Evolutionary conservation across 2,329 filamentous ascomycete species (phyloP).

Genomic region (Coniochaeta sp.): DNA sequence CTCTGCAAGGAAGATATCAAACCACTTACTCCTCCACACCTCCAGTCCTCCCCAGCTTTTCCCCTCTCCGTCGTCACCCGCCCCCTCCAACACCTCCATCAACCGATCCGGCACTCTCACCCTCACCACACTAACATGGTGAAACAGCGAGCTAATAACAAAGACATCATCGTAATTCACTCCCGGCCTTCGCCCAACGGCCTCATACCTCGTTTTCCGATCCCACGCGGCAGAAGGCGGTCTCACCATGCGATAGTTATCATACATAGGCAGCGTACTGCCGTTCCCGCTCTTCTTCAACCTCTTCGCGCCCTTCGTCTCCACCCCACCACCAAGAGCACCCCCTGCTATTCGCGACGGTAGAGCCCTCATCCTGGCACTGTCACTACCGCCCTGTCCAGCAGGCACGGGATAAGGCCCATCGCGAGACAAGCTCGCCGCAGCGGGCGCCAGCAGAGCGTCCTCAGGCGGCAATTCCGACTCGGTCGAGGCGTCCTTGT

Average conservation of each 20-base stretch:
- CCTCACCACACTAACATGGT: conserved; percentile 52
- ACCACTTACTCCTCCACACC: conserved; percentile 54
- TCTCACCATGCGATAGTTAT: conserved; percentile 56
- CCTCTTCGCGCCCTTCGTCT: conserved; percentile 25
- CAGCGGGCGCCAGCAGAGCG: background rate
- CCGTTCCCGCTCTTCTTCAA: conserved; percentile 35
- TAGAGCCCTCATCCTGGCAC: conserved; percentile 5
- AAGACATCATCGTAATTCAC: conserved; percentile 53
- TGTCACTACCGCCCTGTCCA: background rate
- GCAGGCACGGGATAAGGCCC: background rate
- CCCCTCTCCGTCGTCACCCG: conserved; percentile 23
- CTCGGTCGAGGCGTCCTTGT: conserved; percentile 30
- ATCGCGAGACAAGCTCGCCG: background rate
- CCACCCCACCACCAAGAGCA: background rate
- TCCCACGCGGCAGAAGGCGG: conserved; percentile 55
- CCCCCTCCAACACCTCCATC: conserved; percentile 45
- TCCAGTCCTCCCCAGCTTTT: conserved; percentile 45
- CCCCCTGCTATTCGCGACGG: background rate
- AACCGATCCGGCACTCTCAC: conserved; percentile 50
- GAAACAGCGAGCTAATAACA: conserved; percentile 53
- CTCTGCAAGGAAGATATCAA: conserved; percentile 47
- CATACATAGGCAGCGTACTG: conserved; percentile 45
- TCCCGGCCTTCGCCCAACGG: conserved; percentile 44
- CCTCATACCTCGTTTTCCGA: conserved; percentile 47
- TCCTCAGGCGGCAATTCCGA: background rate